Conservation (phyloP, 116 monocot genomes). For the Dioscorea cayenensis region DNA sequence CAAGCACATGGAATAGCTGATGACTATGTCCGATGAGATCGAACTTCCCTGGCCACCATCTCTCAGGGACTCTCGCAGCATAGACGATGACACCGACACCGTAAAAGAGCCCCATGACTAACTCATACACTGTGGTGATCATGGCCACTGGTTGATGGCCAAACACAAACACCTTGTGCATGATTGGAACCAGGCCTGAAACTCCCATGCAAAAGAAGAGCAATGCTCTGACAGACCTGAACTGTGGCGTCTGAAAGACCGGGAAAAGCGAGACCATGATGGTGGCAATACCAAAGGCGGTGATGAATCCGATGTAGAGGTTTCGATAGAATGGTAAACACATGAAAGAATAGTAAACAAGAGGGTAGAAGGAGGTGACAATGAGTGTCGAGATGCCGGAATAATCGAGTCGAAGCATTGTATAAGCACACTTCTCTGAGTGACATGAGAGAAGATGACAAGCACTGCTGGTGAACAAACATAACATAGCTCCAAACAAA, state of each 20-base stretch:
- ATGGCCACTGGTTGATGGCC: constrained; percentile 1
- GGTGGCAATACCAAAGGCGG: constrained; percentile 2
- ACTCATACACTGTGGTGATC: not conserved
- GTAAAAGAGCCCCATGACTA: constrained; percentile 6
- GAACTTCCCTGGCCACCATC: constrained; percentile 12
- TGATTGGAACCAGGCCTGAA: constrained; percentile 7
- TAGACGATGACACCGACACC: constrained; percentile 7
- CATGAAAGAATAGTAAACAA: constrained; percentile 6
- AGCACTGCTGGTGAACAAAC: constrained; percentile 6
- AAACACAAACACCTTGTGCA: constrained; percentile 7
- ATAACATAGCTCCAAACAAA: constrained; percentile 7
- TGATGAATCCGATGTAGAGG: constrained; percentile 10
- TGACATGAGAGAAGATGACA: constrained; percentile 13
- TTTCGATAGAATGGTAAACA: constrained; percentile 6
- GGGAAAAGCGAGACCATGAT: constrained; percentile 5
- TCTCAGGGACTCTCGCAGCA: constrained; percentile 4
- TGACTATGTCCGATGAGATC: constrained; percentile 10
- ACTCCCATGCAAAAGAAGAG: constrained; percentile 12
- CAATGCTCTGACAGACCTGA: not conserved
- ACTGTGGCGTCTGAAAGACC: constrained; percentile 7
- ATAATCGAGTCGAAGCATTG: constrained; percentile 12
- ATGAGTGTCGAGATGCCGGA: constrained; percentile 9
- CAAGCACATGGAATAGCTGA: constrained; percentile 11
- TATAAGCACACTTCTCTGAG: constrained; percentile 2
- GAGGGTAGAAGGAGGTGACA: constrained; percentile 12